Evolutionary conservation across 148 eudicot genomes (phyloP).

Genomic region (Arbutus unedo): DNA sequence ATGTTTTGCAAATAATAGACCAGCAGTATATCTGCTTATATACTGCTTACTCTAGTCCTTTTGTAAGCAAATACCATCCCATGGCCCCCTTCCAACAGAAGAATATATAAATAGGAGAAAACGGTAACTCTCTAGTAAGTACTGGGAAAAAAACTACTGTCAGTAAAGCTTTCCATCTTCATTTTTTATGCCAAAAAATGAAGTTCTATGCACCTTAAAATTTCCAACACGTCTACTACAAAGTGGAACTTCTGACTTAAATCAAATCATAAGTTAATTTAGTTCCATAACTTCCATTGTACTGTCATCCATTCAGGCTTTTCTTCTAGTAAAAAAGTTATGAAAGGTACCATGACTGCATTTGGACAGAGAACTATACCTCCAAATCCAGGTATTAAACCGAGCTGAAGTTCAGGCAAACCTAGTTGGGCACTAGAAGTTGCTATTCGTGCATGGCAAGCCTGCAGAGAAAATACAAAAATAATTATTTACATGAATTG

Average conservation of each 20-base stretch:
- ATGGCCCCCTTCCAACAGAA: not conserved
- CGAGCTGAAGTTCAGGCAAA: slow-evolving; percentile 95
- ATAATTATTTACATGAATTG: not conserved
- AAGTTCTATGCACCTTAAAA: not conserved
- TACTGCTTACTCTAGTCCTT: not conserved
- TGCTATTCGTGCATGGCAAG: slow-evolving; percentile 91
- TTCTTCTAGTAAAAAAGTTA: not conserved
- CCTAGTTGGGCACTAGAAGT: slow-evolving; percentile 89
- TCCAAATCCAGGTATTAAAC: slow-evolving; percentile 95
- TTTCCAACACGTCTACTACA: not conserved
- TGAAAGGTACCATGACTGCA: not conserved
- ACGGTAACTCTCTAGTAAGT: not conserved
- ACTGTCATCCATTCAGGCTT: not conserved
- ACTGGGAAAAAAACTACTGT: no score
- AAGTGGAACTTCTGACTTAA: slow-evolving; percentile 9
- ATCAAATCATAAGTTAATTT: not conserved
- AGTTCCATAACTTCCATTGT: not conserved
- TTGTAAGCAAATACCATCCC: not conserved
- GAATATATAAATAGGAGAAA: not conserved
- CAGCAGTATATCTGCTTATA: not conserved
- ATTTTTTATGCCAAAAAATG: not conserved
- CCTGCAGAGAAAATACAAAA: slow-evolving; percentile 32
- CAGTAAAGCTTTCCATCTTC: not conserved
- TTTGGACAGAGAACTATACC: slow-evolving; percentile 40
- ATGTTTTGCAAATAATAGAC: not conserved